Evolutionary conservation across 179 eudicot species (phyloP).

Genomic region (Beta macrorhiza): DNA sequence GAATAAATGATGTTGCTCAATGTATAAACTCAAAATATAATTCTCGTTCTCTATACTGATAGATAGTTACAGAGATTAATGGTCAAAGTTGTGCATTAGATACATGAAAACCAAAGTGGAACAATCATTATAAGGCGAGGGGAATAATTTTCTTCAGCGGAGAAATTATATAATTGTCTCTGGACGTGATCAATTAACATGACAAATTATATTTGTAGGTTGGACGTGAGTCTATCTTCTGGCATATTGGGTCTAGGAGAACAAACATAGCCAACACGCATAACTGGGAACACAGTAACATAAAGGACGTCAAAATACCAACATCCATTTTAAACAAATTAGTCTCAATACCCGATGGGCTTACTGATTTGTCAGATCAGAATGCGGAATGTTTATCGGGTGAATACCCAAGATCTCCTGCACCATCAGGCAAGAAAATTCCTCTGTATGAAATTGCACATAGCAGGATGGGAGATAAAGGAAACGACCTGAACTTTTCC

Average conservation of each 20-base stretch:
- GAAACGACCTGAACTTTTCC: conserved; percentile 89
- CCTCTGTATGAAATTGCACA: conserved; percentile 76
- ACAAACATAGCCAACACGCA: conserved; percentile 29
- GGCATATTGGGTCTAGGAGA: conserved; percentile 49
- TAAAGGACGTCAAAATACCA: conserved; percentile 14
- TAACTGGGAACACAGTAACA: conserved; percentile 22
- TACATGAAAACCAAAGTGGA: too few relatives aligned
- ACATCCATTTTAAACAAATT: conserved; percentile 18
- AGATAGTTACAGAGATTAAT: too few relatives aligned
- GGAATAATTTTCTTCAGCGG: neutral
- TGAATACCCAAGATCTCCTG: conserved; percentile 41
- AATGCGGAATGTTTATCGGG: conserved; percentile 20
- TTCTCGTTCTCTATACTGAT: too few relatives aligned
- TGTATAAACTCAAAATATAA: too few relatives aligned
- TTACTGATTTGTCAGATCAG: conserved; percentile 24
- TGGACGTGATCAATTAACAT: neutral
- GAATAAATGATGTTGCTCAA: too few relatives aligned
- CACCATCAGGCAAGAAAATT: conserved; percentile 55
- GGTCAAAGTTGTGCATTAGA: too few relatives aligned
- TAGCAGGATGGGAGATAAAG: conserved; percentile 96
- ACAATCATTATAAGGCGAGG: too few relatives aligned
- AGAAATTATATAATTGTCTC: neutral
- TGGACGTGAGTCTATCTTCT: conserved; percentile 54
- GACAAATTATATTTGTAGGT: conserved; percentile 42
- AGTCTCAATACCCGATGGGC: conserved; percentile 22